phyloP scores from a whole-genome alignment of 768 basidiomycete species.

The Xerocomus brunneocitrinus region DNA sequence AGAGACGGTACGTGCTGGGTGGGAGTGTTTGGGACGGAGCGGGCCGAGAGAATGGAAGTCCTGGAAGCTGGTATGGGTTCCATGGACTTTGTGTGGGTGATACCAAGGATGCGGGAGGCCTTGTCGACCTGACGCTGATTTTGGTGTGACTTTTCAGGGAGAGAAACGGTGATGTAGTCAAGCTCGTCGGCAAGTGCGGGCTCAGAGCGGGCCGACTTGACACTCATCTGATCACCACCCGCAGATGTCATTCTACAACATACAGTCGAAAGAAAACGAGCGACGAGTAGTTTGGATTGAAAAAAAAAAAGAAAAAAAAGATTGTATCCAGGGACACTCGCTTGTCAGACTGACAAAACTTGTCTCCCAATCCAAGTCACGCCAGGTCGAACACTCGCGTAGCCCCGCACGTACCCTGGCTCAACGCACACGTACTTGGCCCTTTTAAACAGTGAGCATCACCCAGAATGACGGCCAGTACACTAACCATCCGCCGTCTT shows the following conservation, averaged over 20 bases:
- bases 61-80: slow-evolving; percentile 81
- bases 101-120: slow-evolving; percentile 73
- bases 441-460: slow-evolving; percentile 32
- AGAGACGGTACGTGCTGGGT: slow-evolving; percentile 65
- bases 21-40: slow-evolving; percentile 40
- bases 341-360: slow-evolving; percentile 46
- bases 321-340: slow-evolving; percentile 7
- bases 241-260: neutral
- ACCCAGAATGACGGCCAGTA: too few species aligned
- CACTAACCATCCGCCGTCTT: slow-evolving; percentile 72
- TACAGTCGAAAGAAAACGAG: neutral
- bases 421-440: slow-evolving; percentile 87
- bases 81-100: slow-evolving; percentile 72
- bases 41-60: slow-evolving; percentile 72
- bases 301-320: neutral
- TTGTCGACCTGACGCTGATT: slow-evolving; percentile 53
- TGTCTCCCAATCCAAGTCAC: slow-evolving; percentile 78
- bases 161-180: slow-evolving; percentile 61
- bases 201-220: neutral
- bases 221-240: neutral
- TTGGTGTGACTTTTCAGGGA: slow-evolving; percentile 9
- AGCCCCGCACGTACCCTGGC: slow-evolving; percentile 80
- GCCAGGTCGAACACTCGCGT: slow-evolving; percentile 56
- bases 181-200: slow-evolving; percentile 61
- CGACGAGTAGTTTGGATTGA: neutral